Percentiles rank a stretch among this genome's conserved stretches.
These are phyloP conservation scores for Acacia acuminata DNA, from an alignment of 306 rosid genomes.

Conservation along the genomic window DNA sequence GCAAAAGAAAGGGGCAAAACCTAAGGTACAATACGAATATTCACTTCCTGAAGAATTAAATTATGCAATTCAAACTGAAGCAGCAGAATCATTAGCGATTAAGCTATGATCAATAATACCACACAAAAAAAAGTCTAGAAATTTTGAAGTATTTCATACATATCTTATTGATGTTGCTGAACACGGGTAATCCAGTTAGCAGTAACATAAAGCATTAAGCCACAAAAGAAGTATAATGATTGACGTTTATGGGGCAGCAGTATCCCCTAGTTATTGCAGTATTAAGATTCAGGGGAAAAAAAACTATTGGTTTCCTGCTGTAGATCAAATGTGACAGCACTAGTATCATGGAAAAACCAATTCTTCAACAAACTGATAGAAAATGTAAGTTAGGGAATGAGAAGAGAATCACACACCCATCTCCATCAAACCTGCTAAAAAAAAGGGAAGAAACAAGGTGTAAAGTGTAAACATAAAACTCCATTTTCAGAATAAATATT, in stretches of 20 bases:
- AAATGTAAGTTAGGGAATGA: conserved; percentile 22
- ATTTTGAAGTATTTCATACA: background rate
- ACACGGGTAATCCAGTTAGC: background rate
- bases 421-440: conserved; percentile 96
- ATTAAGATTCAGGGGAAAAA: conserved; percentile 14
- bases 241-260: conserved; percentile 16
- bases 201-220: background rate
- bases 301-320: background rate
- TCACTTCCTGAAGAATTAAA: background rate
- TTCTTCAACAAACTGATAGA: conserved; percentile 25
- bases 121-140: background rate
- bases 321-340: conserved; percentile 19
- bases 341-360: background rate
- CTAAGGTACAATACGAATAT: background rate
- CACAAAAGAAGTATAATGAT: conserved; percentile 3
- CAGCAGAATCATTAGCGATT: background rate
- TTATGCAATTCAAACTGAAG: background rate
- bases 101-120: background rate
- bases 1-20: background rate
- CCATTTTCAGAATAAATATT: conserved; percentile 8
- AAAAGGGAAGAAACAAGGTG: conserved; percentile 23
- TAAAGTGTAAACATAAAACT: conserved; percentile 41
- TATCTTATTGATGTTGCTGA: background rate
- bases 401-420: conserved; percentile 68
- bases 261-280: conserved; percentile 12